Conservation (phyloP, 306 rosid genomes). For the Cucurbita pepo region DNA sequence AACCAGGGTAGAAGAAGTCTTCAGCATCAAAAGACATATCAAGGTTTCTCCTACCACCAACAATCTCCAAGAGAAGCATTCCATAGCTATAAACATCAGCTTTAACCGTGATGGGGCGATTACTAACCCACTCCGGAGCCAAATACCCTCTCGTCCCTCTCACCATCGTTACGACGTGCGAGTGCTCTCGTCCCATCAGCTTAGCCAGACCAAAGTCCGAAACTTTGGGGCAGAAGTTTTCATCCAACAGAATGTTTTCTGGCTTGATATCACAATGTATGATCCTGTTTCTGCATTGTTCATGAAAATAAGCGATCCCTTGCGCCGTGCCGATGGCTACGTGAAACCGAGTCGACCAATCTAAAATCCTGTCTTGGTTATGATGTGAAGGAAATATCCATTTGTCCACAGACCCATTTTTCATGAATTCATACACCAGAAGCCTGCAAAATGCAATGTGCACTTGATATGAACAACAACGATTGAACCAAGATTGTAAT, state of each 20-base stretch:
- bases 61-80: constrained; percentile 79
- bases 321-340: constrained; percentile 68
- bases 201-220: constrained; percentile 94
- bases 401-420: constrained; percentile 81
- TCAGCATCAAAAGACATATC: constrained; percentile 76
- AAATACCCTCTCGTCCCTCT: constrained; percentile 95
- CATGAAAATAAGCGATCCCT: constrained; percentile 90
- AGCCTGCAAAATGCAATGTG: constrained; percentile 36
- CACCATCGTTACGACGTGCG: constrained; percentile 86
- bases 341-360: constrained; percentile 60
- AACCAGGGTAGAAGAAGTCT: constrained; percentile 86
- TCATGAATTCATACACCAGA: constrained; percentile 83
- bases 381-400: constrained; percentile 63
- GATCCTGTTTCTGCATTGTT: constrained; percentile 72
- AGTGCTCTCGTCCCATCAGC: constrained; percentile 89
- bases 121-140: constrained; percentile 95
- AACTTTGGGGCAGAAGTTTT: constrained; percentile 73
- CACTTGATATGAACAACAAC: neutral
- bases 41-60: constrained; percentile 94
- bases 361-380: constrained; percentile 33
- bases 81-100: constrained; percentile 96
- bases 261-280: constrained; percentile 95
- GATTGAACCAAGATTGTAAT: neutral
- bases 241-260: constrained; percentile 73
- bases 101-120: constrained; percentile 87